Evolutionary conservation across 768 basidiomycete species (phyloP), one percentile per base, ranked within the genome.

Genomic region (Kwoniella europaea): DNA sequence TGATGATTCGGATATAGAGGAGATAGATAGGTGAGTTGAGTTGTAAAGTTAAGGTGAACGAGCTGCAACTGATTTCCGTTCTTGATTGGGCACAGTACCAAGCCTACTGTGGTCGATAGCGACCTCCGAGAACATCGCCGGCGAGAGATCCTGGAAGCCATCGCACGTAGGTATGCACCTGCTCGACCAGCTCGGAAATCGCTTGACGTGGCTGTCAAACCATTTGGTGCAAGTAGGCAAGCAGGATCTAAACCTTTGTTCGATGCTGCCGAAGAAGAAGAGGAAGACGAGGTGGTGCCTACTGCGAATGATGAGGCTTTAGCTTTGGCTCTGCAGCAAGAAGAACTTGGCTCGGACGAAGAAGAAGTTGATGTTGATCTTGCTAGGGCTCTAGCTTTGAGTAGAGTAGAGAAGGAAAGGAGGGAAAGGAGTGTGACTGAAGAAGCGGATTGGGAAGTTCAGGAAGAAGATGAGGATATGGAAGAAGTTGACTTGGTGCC

Each of bases 301-400:
- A 79, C 79, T 12, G 79, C 77, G 10, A 76, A 77, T 60, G 78
- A 78, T 50, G 78, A 81, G 56, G 80, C 78, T 12, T 60, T 81
- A 7, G 80, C 80, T 27, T 29, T 79, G 41, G 80, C 78, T 0
- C 54, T 81, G 10, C 80, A 81, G 61, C 71, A 86, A 79, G 64
- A 86, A 84, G 73, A 88, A 88, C 63, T 79, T 7, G 65, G 85
- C 84, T 75, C 92, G 90, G 68, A 94, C 92, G 92, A 93, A 94
- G 87, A 85, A 12, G 86, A 88, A 13, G 87, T 88, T 16, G 91
- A 91, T 75, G 85, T 86, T 42, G 86, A 86, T 57, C 82, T 92
- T 46, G 87, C 88, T 7, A 75, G 86, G n/a, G 91, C 89, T 2
- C 85, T 76, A 46, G 78, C 75, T 20, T 68, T 71, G 70, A 83